Conservation (phyloP, 768 basidiomycete genomes). For the Podaxis sp. region DNA sequence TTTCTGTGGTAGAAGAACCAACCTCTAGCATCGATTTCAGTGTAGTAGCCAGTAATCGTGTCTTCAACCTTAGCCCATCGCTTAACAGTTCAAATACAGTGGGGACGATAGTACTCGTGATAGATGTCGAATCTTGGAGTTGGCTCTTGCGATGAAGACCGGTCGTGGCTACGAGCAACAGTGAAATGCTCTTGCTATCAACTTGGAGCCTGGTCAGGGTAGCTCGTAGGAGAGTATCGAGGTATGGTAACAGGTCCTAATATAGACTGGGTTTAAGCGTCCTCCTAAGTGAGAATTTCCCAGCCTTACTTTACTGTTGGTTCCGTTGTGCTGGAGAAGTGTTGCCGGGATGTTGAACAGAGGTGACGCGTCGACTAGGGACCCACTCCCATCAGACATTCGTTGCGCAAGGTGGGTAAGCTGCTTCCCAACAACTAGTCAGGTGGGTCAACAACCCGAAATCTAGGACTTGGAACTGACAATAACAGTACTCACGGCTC, state of each 20-base stretch:
- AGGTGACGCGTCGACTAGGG: constrained; percentile 54
- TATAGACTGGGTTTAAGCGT: constrained; percentile 6
- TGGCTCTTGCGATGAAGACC: constrained; percentile 40
- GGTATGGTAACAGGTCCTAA: constrained; percentile 58
- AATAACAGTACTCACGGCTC: constrained; percentile 42
- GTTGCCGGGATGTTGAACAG: constrained; percentile 50
- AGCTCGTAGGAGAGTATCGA: constrained; percentile 62
- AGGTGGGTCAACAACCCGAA: background rate
- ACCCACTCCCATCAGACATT: constrained; percentile 52
- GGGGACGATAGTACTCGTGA: constrained; percentile 33
- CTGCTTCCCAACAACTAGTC: constrained; percentile 55
- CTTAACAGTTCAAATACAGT: constrained; percentile 51
- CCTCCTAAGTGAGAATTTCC: background rate
- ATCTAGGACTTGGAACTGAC: background rate
- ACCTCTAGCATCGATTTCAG: constrained; percentile 58
- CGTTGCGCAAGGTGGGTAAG: constrained; percentile 55
- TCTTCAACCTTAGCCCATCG: constrained; percentile 55
- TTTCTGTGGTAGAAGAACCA: constrained; percentile 8
- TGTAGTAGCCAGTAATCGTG: constrained; percentile 47
- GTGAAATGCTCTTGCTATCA: constrained; percentile 39
- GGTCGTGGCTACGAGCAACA: constrained; percentile 48
- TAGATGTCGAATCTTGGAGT: constrained; percentile 22
- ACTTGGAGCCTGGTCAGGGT: constrained; percentile 51
- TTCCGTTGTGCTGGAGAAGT: constrained; percentile 61
- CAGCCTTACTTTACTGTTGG: constrained; percentile 48